Base-by-base conservation (phyloP, 2,329 filamentous ascomycete genomes). In the Apiospora pterosperma region DNA sequence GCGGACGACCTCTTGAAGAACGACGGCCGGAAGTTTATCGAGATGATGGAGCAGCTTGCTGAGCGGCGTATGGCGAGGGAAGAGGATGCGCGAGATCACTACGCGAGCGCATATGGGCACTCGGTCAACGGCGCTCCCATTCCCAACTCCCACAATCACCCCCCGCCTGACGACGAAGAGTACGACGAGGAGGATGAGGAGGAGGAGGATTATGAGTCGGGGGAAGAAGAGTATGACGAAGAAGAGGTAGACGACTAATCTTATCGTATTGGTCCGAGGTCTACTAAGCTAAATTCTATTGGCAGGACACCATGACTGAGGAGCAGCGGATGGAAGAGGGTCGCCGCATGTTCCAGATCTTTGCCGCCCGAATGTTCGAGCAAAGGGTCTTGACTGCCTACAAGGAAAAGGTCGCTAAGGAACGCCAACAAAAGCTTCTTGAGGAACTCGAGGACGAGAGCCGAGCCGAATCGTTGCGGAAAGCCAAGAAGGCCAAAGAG, bases 21-120 rank as follows among this genome's bases (percentile, higher is more conserved):
- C 79, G 96, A 99, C 79, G 96, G 96, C 74, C 97, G 97, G 79
- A 97, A 97, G 76, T 99, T 99, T 81, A 99, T 99, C 79, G 96
- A 99, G 78, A 99, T 99, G 96, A 99, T 99, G 96, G 96, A 99
- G 78, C 95, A 98, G 81, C 86, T 99, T 72, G 96, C 96, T 41
- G 96, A 99, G 81, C 92, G 95, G 73, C 89, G 96, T 72, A 97
- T 99, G 95, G 92, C 94, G 75, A 90, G 96, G 71, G 95, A 98
- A 81, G 94, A 96, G 80, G 93, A 97, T 76, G 92, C 92, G 61
- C 89, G 90, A 67, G 84, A 87, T 69, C 83, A 86, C 71, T 83
- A 89, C 74, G 83, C 89, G 64, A 84, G 86, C 68, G 84, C 84
- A 74, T 86, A 84, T 64, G 78, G 78, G 69, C 85, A 87, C 74